Evolutionary conservation across 2,329 filamentous ascomycete species (phyloP).

Genomic region (Capronia americana): DNA sequence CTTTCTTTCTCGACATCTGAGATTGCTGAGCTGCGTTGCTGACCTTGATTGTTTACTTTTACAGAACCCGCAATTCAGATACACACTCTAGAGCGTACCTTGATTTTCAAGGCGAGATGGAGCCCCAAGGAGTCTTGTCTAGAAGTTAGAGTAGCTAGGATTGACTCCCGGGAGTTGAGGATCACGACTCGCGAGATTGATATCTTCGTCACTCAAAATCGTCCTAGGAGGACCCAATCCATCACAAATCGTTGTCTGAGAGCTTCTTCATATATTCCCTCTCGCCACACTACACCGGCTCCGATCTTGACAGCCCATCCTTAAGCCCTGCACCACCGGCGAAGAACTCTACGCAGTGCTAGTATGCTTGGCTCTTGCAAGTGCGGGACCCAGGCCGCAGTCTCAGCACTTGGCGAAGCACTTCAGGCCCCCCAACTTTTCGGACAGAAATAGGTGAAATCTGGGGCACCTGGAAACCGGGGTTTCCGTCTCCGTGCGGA

Average conservation of each 20-base stretch:
- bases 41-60: not conserved
- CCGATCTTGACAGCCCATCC: not conserved
- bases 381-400: too few relatives aligned
- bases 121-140: not conserved
- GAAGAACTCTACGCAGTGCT: not conserved
- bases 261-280: not conserved
- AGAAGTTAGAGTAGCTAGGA: not conserved
- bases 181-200: not conserved
- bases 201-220: not conserved
- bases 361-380: not conserved
- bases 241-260: not conserved
- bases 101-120: not conserved
- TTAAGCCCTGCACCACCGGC: not conserved
- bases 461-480: not conserved
- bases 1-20: not conserved
- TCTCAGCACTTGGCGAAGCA: not conserved
- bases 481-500: not conserved
- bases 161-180: not conserved
- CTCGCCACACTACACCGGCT: not conserved
- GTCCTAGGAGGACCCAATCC: not conserved
- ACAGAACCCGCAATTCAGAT: slow-evolving; percentile 4
- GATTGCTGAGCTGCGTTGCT: not conserved
- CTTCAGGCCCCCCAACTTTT: too few relatives aligned
- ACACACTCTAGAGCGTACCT: not conserved
- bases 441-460: not conserved